Evolutionary conservation across 345 rosid genomes (phyloP), one percentile per base, ranked within the genome.

Genomic region (Populus ilicifolia): DNA sequence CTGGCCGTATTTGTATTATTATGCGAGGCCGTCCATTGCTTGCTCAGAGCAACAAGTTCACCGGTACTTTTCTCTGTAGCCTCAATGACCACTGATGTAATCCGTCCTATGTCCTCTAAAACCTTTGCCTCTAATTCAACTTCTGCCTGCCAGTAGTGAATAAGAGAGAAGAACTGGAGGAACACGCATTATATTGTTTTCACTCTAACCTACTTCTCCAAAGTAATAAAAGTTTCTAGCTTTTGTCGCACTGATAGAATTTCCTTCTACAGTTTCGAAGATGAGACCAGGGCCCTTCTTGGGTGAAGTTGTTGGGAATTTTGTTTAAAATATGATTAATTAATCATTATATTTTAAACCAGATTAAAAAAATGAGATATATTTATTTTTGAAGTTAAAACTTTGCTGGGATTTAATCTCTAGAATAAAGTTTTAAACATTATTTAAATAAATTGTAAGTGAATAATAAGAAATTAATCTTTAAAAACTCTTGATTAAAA

Each of bases 91-190:
- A 81, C 90, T 9, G 84, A 79, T 12, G 85, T 69, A 25, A 90
- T 81, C 66, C 73, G 84, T 67, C 88, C 95, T 59, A 62, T 87
- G 7, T 48, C 67, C 21, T 87, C 91, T 6, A 56, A 79, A n/a
- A 89, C 88, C 79, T 77, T 86, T 63, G 90, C 94, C 79, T 87
- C 89, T 54, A 90, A 56, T 80, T 87, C 93, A 56, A 90, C 90
- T 75, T 82, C 92, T 77, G 89, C 95, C 94, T 87, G 86, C 85
- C 78, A 23, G 25, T n/a, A 18, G 20, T 25, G 10, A 30, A 4
- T 10, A 27, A 33, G 29, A 41, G 18, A 64, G 35, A 11, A 44
- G 50, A 44, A 44, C 50, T 0, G 50, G 0, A 54, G n/a, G 29
- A 52, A 23, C 14, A 72, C 8, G 27, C 18, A 18, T 35, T 20